Conservation (phyloP, 768 basidiomycete genomes). For the Paxillus ammoniavirescens region DNA sequence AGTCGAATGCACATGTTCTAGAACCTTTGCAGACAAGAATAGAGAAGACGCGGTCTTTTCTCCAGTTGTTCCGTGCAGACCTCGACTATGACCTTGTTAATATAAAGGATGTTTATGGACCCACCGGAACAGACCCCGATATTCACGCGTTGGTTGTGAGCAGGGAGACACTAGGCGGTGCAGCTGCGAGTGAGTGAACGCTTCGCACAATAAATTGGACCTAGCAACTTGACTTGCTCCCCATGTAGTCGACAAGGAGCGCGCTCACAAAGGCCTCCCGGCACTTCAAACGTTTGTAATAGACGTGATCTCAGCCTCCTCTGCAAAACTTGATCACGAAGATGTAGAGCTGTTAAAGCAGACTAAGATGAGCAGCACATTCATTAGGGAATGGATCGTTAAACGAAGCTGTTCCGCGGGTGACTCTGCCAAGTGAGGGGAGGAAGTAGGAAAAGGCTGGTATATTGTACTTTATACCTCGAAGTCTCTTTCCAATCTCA, state of each 20-base stretch:
- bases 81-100: slow-evolving; percentile 68
- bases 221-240: background rate
- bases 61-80: slow-evolving; percentile 65
- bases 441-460: background rate
- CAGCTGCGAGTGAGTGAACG: slow-evolving; percentile 58
- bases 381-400: slow-evolving; percentile 85
- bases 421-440: background rate
- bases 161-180: slow-evolving; percentile 82
- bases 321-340: slow-evolving; percentile 54
- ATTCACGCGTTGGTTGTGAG: slow-evolving; percentile 93
- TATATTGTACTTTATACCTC: background rate
- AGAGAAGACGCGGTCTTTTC: slow-evolving; percentile 60
- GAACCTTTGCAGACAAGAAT: slow-evolving; percentile 60
- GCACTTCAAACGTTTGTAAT: slow-evolving; percentile 72
- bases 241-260: slow-evolving; percentile 58
- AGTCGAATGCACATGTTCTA: slow-evolving; percentile 65
- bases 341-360: slow-evolving; percentile 70
- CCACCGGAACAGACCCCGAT: slow-evolving; percentile 82
- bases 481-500: too few species aligned
- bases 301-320: slow-evolving; percentile 80
- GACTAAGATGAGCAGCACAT: slow-evolving; percentile 94
- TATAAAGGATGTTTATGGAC: slow-evolving; percentile 86
- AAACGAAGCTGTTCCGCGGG: background rate
- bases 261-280: slow-evolving; percentile 55
- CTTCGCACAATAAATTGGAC: slow-evolving; percentile 9